These are phyloP conservation scores for Wickerhamiella qilinensis DNA, from an alignment of 805 yeast species.

Conservation along the genomic window DNA sequence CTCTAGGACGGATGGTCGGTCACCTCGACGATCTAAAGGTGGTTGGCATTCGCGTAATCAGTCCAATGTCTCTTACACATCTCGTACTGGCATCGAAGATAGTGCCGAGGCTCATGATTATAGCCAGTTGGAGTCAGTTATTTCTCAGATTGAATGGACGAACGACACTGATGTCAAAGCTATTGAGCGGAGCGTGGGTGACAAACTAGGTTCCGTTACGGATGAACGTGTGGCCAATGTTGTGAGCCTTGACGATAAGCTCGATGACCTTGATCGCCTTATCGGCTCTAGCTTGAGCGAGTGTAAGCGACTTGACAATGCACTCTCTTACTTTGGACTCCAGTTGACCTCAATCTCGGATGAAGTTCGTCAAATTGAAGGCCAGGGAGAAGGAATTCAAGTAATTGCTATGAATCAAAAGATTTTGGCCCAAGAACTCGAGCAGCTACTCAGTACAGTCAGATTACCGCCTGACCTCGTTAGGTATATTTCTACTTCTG, in stretches of 20 bases:
- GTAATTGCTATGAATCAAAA: constrained; percentile 71
- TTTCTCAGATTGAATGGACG: not conserved
- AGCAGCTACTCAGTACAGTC: constrained; percentile 53
- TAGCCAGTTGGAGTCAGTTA: not conserved
- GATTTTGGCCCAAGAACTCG: constrained; percentile 51
- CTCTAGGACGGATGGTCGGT: not conserved
- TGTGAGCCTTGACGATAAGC: constrained; percentile 32
- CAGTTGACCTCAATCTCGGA: constrained; percentile 48
- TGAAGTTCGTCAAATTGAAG: constrained; percentile 56
- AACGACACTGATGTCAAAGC: not conserved
- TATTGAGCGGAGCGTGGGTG: not conserved
- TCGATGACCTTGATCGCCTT: constrained; percentile 24
- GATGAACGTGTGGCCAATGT: constrained; percentile 29
- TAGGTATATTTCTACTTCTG: constrained; percentile 28
- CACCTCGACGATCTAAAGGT: not conserved
- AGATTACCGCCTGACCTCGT: constrained; percentile 44
- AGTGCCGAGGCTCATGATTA: not conserved
- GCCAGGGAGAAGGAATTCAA: constrained; percentile 67
- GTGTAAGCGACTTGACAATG: constrained; percentile 44
- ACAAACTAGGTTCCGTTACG: not conserved
- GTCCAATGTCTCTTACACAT: not conserved
- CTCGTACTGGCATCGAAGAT: not conserved
- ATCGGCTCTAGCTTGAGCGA: constrained; percentile 31
- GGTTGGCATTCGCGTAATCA: not conserved
- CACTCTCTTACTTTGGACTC: constrained; percentile 39